Evolutionary conservation across 2,329 filamentous ascomycete genomes (phyloP), one percentile per base, ranked within the genome.

Genomic region (Aspergillaceae sp.): DNA sequence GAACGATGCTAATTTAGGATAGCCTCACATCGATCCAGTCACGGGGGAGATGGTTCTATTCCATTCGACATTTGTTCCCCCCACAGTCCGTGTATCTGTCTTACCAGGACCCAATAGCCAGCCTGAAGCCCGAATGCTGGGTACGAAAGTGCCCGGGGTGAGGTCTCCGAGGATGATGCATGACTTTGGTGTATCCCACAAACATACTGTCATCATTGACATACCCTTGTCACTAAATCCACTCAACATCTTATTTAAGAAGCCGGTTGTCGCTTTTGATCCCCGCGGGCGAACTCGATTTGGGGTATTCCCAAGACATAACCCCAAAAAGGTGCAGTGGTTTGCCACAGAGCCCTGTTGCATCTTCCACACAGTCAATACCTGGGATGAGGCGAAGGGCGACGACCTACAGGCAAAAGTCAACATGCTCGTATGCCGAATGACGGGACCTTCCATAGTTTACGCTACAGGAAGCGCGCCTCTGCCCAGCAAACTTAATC

Each of bases 361-460:
- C 54, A 83, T 87, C 40, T 85, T 86, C 50, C 84, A 87, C 55
- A 84, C 82, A 0, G 83, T 81, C 1, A 86, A 85, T 53, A 78
- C 78, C 1, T 87, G 83, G 84, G 80, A 86, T 44, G 72, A 75
- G 3, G 51, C 8, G 10, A 19, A 61, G 1, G 50, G 64, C 10
- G 28, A 56, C 1, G 52, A 60, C n/a, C n/a, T n/a, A n/a, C 48
- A 51, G 19, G 56, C 56, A 10, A 67, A 71, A 1, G 79, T 86
- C 4, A 80, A 82, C 55, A 74, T 87, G 56, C 69, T 87, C 1
- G 78, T 76, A 1, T 86, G 83, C 52, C 77, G 84, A 3, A 68
- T 86, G 37, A 86, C 81, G 1, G 83, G 80, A 2, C 79, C 80
- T 0, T 77, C 78, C 0, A 61, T 85, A 2, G 72, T 87, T 0